A percentile compares a stretch with the other conserved stretches of the same genome.
Conservation (phyloP, 2,329 filamentous ascomycete species). For the Arthrobotrys sphaeroides region DNA sequence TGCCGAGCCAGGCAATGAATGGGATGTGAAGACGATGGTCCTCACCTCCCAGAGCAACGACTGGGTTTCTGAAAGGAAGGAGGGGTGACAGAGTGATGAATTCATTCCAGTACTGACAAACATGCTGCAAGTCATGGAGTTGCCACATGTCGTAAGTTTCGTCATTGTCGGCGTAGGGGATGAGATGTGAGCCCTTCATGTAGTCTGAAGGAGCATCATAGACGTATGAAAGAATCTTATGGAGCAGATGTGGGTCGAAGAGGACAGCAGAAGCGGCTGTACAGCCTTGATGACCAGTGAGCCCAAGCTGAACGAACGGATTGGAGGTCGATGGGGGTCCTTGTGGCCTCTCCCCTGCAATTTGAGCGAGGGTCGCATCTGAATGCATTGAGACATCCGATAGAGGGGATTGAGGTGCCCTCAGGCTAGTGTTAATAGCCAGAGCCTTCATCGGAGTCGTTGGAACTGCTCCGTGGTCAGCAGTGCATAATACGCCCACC, state of each 20-base stretch:
- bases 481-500: too few relatives aligned
- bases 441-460: background rate
- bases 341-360: too few relatives aligned
- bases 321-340: too few relatives aligned
- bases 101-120: background rate
- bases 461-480: background rate
- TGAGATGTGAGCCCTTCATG: background rate
- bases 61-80: slow-evolving; percentile 2
- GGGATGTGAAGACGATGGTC: slow-evolving; percentile 21
- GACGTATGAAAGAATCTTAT: slow-evolving; percentile 1
- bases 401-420: background rate
- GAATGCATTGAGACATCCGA: background rate
- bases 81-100: background rate
- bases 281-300: background rate
- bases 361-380: background rate
- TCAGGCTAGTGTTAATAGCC: background rate
- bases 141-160: background rate
- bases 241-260: background rate
- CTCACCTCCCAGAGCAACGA: background rate
- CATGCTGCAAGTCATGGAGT: background rate
- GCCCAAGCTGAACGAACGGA: too few relatives aligned
- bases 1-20: slow-evolving; percentile 21
- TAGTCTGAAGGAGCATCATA: slow-evolving; percentile 22
- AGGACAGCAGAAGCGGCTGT: background rate
- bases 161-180: background rate